Evolutionary conservation across 2,329 filamentous ascomycete genomes (phyloP), one percentile per base, ranked within the genome.

Genomic region (Byssoonygena ceratinophila): DNA sequence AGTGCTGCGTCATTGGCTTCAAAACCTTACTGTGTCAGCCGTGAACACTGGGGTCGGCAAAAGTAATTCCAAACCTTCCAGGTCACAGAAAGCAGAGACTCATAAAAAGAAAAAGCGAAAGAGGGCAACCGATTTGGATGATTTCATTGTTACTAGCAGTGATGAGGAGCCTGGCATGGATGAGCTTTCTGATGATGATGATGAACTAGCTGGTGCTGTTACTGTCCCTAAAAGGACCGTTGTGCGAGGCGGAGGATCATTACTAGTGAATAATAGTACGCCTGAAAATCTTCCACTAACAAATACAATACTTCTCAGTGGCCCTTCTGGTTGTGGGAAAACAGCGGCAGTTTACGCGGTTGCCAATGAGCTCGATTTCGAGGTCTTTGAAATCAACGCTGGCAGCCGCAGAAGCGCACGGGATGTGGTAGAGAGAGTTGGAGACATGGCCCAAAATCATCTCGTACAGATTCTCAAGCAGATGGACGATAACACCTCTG

Each of bases 371-470:
- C 76, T 97, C 14, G 88, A 80, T 1, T 97, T 94, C 63, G 90
- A 95, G 62, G 79, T 98, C 1, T 98, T 98, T 59, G 92, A 98
- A 68, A 89, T 98, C 64, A 94, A 94, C 62, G 73, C 91, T 0
- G 81, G 87, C 55, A 87, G 81, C 59, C 82, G 90, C 47, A 78
- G 92, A 56, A 94, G 81, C 63, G 91, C 90, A 29, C 92, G 84
- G 65, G 92, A 98, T 61, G 82, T 98, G 45, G 66, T 94, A 31
- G 92, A 98, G 61, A 87, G 80, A 60, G 87, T 98, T 41, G 94
- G 92, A 37, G 89, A 98, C 68, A 97, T 98, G 91, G 92, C 89
- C 3, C 83, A 84, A 56, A 97, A 98, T 61, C 92, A 98, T 67
- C 77, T 95, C 1, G 91, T 98, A 18, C 81, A 82, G 58, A 75